These are phyloP conservation scores for Sechiopsis laciniata DNA, from an alignment of 306 rosid genomes.

Conservation along the genomic window DNA sequence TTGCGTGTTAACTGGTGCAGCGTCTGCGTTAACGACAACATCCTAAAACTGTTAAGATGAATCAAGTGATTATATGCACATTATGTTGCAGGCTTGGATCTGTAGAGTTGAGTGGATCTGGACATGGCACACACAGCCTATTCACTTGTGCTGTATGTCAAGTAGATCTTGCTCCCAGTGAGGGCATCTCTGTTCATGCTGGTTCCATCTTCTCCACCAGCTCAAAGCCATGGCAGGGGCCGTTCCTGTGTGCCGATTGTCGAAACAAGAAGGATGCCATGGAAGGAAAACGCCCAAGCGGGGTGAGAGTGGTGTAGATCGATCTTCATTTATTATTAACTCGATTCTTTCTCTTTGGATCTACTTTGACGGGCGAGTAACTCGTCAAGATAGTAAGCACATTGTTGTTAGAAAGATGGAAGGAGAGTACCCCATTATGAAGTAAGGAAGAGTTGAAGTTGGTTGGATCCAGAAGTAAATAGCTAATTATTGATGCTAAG, in stretches of 20 bases:
- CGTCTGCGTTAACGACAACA: neutral
- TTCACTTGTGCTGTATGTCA: constrained; percentile 89
- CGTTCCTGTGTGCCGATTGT: constrained; percentile 78
- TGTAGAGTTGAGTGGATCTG: constrained; percentile 42
- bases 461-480: constrained; percentile 10
- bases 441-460: constrained; percentile 3
- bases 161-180: constrained; percentile 84
- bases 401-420: neutral
- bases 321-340: constrained; percentile 32
- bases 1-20: neutral
- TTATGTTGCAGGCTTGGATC: constrained; percentile 64
- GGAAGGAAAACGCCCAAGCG: constrained; percentile 96
- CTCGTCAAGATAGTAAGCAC: neutral
- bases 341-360: constrained; percentile 23
- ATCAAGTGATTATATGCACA: neutral
- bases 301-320: constrained; percentile 64
- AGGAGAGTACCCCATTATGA: neutral
- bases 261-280: constrained; percentile 93
- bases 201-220: constrained; percentile 87
- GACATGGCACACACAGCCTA: constrained; percentile 70
- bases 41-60: neutral
- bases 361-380: neutral
- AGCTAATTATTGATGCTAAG: constrained; percentile 16
- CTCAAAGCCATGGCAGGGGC: constrained; percentile 96
- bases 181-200: constrained; percentile 87